These are phyloP conservation scores for Backusella westeae DNA, from an alignment of 192 early-diverging fungal species.

Conservation along the genomic window DNA sequence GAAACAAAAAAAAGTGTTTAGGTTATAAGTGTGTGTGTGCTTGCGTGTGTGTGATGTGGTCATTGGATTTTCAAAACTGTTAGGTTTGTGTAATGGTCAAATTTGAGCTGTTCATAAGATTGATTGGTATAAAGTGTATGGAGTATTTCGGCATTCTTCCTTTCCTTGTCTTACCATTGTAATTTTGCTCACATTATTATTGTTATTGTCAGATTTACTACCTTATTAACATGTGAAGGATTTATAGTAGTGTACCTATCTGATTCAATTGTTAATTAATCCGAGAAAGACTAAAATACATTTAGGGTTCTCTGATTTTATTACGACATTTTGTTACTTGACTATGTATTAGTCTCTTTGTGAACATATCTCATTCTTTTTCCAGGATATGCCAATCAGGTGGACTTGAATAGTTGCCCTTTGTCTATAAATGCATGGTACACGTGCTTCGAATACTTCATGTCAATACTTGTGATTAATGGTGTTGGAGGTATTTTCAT, in stretches of 20 bases:
- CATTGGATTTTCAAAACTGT: not conserved
- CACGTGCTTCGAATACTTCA: not conserved
- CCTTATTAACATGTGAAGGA: not conserved
- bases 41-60: not conserved
- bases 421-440: not conserved
- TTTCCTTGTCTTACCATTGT: not conserved
- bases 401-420: not conserved
- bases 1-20: not conserved
- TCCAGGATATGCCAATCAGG: not conserved
- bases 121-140: not conserved
- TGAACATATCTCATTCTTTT: not conserved
- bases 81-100: conserved; percentile 1
- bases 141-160: not conserved
- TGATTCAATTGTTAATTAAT: not conserved
- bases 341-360: not conserved
- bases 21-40: not conserved
- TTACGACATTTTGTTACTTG: not conserved
- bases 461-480: not conserved
- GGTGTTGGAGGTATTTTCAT: not conserved
- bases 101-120: not conserved
- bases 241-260: not conserved
- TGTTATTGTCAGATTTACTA: not conserved
- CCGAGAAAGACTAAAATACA: not conserved
- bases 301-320: not conserved
- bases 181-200: not conserved